These are phyloP conservation scores for Fusarium compactum DNA, from an alignment of 2,329 filamentous ascomycete genomes.

Conservation along the genomic window DNA sequence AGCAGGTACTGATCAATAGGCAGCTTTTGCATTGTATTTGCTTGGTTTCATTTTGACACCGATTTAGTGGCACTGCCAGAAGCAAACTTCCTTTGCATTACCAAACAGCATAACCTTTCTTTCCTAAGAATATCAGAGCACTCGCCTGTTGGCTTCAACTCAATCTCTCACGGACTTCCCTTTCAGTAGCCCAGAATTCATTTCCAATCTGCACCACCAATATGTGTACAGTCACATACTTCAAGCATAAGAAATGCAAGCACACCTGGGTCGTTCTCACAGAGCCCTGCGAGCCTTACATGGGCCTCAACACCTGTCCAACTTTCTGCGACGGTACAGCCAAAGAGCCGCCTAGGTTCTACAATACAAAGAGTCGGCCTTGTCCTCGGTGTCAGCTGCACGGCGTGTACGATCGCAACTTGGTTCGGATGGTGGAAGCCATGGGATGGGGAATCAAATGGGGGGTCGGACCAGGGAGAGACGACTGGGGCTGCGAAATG, in stretches of 20 bases:
- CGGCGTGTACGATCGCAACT: slow-evolving; percentile 61
- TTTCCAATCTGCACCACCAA: not conserved
- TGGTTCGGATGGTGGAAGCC: slow-evolving; percentile 59
- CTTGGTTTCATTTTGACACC: slow-evolving; percentile 8
- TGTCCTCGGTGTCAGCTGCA: slow-evolving; percentile 59
- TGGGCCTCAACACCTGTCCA: slow-evolving; percentile 64
- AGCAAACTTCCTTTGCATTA: not conserved
- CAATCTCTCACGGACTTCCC: not conserved
- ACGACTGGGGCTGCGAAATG: slow-evolving; percentile 54
- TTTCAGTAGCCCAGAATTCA: not conserved
- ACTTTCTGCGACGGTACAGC: slow-evolving; percentile 56
- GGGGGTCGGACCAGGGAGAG: slow-evolving; percentile 59
- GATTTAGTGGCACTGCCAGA: slow-evolving; percentile 20
- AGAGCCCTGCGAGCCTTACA: slow-evolving; percentile 60
- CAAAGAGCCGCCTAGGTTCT: slow-evolving; percentile 53
- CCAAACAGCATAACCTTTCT: slow-evolving; percentile 2
- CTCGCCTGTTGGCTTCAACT: not conserved
- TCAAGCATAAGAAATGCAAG: slow-evolving; percentile 61
- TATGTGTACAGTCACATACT: slow-evolving; percentile 65
- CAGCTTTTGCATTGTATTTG: slow-evolving; percentile 11
- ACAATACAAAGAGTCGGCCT: slow-evolving; percentile 52
- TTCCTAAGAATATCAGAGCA: not conserved
- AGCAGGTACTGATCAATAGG: not conserved
- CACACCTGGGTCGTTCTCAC: slow-evolving; percentile 66
- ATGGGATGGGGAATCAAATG: slow-evolving; percentile 61